A percentile compares a stretch with the other conserved stretches of the same genome.
phyloP scores from a whole-genome alignment of 2,329 filamentous ascomycete species.

The Epichloe sp. region DNA sequence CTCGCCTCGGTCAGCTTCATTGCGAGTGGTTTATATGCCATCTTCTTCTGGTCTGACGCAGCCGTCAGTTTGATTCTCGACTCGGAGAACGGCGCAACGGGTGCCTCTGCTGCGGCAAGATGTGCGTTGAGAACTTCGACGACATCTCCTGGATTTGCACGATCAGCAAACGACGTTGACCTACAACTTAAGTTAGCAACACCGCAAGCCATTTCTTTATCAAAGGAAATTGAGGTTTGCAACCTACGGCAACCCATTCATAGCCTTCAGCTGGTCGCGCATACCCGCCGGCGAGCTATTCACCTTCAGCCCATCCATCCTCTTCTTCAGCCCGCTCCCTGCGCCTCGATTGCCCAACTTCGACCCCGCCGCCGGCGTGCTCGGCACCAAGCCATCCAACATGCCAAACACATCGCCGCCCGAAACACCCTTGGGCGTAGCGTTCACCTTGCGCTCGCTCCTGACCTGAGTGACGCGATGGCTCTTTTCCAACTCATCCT shows the following conservation, averaged over 20 bases:
- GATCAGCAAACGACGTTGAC: conserved; percentile 49
- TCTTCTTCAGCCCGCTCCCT: conserved; percentile 20
- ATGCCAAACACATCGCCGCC: conserved; percentile 70
- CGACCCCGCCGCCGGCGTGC: conserved; percentile 36
- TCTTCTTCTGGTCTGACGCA: conserved; percentile 79
- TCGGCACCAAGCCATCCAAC: conserved; percentile 59
- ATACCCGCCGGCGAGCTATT: conserved; percentile 22
- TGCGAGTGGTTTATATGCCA: conserved; percentile 80
- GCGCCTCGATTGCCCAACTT: conserved; percentile 26
- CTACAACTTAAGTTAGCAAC: conserved; percentile 7
- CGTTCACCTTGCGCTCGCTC: conserved; percentile 47
- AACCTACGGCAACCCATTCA: conserved; percentile 18
- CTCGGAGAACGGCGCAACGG: conserved; percentile 59
- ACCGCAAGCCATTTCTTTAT: background rate
- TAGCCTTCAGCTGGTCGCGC: conserved; percentile 19
- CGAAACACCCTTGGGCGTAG: conserved; percentile 49
- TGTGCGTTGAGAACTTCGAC: conserved; percentile 74
- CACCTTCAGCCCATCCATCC: conserved; percentile 16
- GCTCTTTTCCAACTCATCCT: conserved; percentile 70
- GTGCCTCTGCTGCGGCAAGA: conserved; percentile 52
- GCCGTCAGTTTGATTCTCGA: conserved; percentile 73
- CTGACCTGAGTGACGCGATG: conserved; percentile 51
- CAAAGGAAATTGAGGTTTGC: background rate
- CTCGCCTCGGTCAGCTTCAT: conserved; percentile 92
- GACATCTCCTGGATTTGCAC: conserved; percentile 67